Percentiles rank a stretch among this genome's conserved stretches.
Evolutionary conservation across 2,329 filamentous ascomycete species (phyloP).

Genomic region (Plectosphaerella sp.): DNA sequence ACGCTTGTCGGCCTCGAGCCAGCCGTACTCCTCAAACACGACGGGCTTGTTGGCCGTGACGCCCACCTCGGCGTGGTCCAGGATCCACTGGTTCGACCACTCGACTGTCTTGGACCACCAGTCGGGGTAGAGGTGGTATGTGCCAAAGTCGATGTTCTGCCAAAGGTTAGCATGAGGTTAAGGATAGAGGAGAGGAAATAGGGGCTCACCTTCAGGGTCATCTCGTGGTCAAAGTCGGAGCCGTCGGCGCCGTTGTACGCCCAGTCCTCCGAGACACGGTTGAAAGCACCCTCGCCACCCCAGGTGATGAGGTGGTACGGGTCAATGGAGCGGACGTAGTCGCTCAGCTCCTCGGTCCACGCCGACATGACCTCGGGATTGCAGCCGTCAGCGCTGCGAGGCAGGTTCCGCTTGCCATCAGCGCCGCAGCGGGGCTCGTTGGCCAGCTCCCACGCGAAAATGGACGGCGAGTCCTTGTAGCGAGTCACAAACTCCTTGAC

Average conservation of each 20-base stretch:
- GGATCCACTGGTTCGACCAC: constrained; percentile 51
- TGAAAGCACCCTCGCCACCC: constrained; percentile 56
- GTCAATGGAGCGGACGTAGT: constrained; percentile 50
- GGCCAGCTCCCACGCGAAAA: constrained; percentile 65
- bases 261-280: constrained; percentile 35
- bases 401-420: constrained; percentile 39
- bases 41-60: constrained; percentile 44
- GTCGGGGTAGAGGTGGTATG: constrained; percentile 52
- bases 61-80: constrained; percentile 42
- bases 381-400: constrained; percentile 29
- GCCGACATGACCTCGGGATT: constrained; percentile 34
- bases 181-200: no score
- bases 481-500: constrained; percentile 55
- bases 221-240: constrained; percentile 48
- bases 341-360: constrained; percentile 51
- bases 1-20: constrained; percentile 43
- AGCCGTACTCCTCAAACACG: constrained; percentile 51
- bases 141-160: constrained; percentile 45
- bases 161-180: no score
- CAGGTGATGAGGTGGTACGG: constrained; percentile 48
- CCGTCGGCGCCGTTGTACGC: constrained; percentile 44
- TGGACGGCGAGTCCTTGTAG: constrained; percentile 52
- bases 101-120: constrained; percentile 48
- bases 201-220: constrained; percentile 26
- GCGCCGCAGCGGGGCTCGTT: constrained; percentile 55